These are phyloP conservation scores for Syncephalastrum racemosum DNA, from an alignment of 371 early-diverging fungal species.

Conservation along the genomic window DNA sequence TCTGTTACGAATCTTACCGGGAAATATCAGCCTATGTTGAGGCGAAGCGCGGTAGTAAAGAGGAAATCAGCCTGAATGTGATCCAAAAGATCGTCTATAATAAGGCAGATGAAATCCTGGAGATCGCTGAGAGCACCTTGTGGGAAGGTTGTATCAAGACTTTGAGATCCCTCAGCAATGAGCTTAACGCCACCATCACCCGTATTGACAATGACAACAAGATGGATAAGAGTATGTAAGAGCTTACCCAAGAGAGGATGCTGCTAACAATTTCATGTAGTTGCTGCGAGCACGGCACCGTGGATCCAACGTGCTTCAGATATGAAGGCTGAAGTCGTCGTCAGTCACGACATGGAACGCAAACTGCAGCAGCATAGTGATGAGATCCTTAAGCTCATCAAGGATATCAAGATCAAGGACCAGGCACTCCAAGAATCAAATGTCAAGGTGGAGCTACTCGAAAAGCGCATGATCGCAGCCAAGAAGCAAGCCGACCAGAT, in stretches of 20 bases:
- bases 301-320: constrained; percentile 82
- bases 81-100: constrained; percentile 53
- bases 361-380: constrained; percentile 76
- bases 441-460: constrained; percentile 78
- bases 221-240: constrained; percentile 44
- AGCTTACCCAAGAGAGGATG: too few species aligned
- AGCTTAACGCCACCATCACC: constrained; percentile 35
- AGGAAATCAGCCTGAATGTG: constrained; percentile 37
- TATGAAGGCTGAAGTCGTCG: constrained; percentile 73
- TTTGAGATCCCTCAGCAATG: constrained; percentile 49
- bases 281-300: constrained; percentile 58
- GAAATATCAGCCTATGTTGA: constrained; percentile 21
- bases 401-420: constrained; percentile 75
- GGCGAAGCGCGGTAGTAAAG: constrained; percentile 47
- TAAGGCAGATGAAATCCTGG: constrained; percentile 54
- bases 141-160: constrained; percentile 63
- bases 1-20: constrained; percentile 41
- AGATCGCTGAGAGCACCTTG: constrained; percentile 58
- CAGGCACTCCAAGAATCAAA: constrained; percentile 72
- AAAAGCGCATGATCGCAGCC: constrained; percentile 70
- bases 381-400: constrained; percentile 73
- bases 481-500: constrained; percentile 72
- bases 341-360: constrained; percentile 76
- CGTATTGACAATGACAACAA: constrained; percentile 52
- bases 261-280: constrained; percentile 17